These are phyloP conservation scores for Tolypocladium ovalisporum DNA, from an alignment of 2,329 filamentous ascomycete genomes.

Conservation along the genomic window DNA sequence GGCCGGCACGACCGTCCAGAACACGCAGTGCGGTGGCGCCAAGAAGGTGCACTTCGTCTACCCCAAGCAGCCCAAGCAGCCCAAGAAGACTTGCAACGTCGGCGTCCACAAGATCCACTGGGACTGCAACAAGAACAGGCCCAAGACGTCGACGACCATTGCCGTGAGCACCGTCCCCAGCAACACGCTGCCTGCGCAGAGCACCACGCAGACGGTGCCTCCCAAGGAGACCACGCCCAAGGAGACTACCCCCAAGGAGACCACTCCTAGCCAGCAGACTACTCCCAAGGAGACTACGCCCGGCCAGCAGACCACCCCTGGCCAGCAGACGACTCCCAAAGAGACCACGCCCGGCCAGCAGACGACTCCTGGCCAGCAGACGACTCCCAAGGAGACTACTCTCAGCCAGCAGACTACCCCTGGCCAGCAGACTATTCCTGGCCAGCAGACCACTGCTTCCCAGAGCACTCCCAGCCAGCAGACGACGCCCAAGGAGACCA, in stretches of 20 bases:
- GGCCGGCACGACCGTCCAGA: conserved; percentile 60
- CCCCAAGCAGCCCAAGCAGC: conserved; percentile 43
- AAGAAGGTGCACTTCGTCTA: conserved; percentile 65
- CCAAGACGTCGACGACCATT: background rate
- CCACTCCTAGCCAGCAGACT: conserved; percentile 2
- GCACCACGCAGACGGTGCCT: conserved; percentile 4
- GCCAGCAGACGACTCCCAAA: background rate
- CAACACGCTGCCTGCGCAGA: conserved; percentile 3
- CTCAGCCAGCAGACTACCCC: conserved; percentile 2
- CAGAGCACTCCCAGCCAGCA: background rate
- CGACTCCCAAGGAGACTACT: conserved; percentile 1
- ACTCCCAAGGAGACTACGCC: too few relatives aligned
- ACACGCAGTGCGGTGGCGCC: conserved; percentile 88
- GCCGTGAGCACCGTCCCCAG: background rate
- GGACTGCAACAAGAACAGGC: conserved; percentile 43
- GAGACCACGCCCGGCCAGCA: conserved; percentile 6
- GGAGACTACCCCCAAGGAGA: conserved; percentile 7
- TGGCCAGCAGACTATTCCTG: conserved; percentile 5
- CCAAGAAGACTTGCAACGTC: conserved; percentile 53
- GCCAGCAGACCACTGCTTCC: conserved; percentile 4
- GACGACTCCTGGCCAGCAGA: conserved; percentile 2
- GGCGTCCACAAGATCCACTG: conserved; percentile 35
- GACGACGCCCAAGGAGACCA: too few relatives aligned
- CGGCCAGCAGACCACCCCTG: background rate
- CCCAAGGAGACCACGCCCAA: conserved; percentile 4